phyloP scores from a whole-genome alignment of 495 filamentous ascomycete genomes.

The Trypethelium eluteriae region DNA sequence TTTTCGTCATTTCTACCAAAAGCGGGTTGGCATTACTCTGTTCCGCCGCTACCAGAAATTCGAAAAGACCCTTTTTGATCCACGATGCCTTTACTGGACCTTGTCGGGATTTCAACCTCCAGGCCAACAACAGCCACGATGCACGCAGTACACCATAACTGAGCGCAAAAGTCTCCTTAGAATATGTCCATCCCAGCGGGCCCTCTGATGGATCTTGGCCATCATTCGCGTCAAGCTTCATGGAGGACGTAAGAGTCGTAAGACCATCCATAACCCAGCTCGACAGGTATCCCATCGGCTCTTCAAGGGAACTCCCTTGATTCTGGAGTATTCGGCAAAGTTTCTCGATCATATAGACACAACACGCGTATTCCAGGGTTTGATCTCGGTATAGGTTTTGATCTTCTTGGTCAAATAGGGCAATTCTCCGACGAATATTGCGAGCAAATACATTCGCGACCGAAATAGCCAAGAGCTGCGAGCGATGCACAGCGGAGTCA shows the following conservation, averaged over 20 bases:
- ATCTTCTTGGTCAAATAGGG: conserved; percentile 79
- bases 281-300: conserved; percentile 30
- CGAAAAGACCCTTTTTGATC: conserved; percentile 1
- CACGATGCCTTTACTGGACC: not conserved
- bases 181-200: conserved; percentile 63
- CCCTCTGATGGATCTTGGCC: conserved; percentile 30
- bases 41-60: conserved; percentile 3
- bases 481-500: conserved; percentile 12
- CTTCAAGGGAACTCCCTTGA: no score
- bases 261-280: conserved; percentile 56
- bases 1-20: not conserved
- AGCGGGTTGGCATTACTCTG: conserved; percentile 1
- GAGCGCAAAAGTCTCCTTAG: conserved; percentile 62
- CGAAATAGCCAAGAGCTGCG: conserved; percentile 31
- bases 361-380: conserved; percentile 35
- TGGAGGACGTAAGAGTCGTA: conserved; percentile 38
- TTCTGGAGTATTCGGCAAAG: conserved; percentile 19
- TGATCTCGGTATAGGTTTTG: conserved; percentile 85
- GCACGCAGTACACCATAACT: conserved; percentile 23
- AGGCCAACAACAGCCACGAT: not conserved
- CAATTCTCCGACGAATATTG: conserved; percentile 49
- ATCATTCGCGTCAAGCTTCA: conserved; percentile 39
- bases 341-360: not conserved
- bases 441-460: conserved; percentile 36
- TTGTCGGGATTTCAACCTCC: not conserved